Base-by-base conservation (phyloP, 164 flowering plant species). In the Warburgia ugandensis region DNA sequence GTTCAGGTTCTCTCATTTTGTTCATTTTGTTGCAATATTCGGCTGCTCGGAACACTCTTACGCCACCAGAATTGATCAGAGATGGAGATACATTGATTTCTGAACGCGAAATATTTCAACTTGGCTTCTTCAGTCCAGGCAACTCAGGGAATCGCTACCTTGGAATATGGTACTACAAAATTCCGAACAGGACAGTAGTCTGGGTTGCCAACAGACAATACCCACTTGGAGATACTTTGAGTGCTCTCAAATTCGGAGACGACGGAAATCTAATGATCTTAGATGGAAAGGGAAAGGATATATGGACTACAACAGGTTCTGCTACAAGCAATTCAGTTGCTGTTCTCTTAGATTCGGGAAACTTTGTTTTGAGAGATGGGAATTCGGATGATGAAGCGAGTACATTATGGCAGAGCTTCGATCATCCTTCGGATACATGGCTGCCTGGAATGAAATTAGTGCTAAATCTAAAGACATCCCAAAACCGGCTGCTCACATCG, bases 191-290 rank as follows among this genome's bases (percentile, higher is more conserved):
- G 5, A 60, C 40, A 29, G 50, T 71, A 12, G 68, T 72, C 0
- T 74, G 79, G 79, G 70, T 74, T 2, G 76, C 76, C 20, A 74
- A 68, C 61, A 43, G 72, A 23, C 64, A 66, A 4, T 39, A 22
- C 0, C 74, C 73, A 2, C 7, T 66, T 28, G 2, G 25, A 20
- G 53, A 52, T 14, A 23, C 25, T 8, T 45, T 31, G 13, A 31
- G 48, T 19, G n/a, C 14, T 13, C 31, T 45, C n/a, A n/a, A n/a
- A n/a, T n/a, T n/a, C n/a, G n/a, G n/a, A n/a, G n/a, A n/a, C n/a
- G n/a, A n/a, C n/a, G n/a, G n/a, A n/a, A n/a, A n/a, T n/a, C n/a
- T n/a, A n/a, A n/a, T n/a, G n/a, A n/a, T n/a, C n/a, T n/a, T n/a
- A n/a, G n/a, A n/a, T n/a, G n/a, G n/a, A n/a, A n/a, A n/a, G n/a